Percentiles rank a stretch among this genome's conserved stretches.
phyloP scores from a whole-genome alignment of 768 basidiomycete species.

The Tricholomella constricta region DNA sequence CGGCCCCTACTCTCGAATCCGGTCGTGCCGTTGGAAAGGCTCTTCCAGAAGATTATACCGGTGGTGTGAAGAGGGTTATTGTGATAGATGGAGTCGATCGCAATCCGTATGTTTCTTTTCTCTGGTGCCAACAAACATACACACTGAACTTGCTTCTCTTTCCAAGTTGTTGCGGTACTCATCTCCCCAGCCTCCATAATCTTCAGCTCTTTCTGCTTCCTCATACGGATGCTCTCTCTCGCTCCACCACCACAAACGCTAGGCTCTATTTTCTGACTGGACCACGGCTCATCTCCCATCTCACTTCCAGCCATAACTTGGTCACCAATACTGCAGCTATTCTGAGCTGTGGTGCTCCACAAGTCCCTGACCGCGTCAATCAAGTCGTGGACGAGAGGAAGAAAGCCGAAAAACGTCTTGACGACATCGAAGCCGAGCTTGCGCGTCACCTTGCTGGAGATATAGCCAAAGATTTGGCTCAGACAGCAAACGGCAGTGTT shows the following conservation, averaged over 20 bases:
- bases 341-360: slow-evolving; percentile 67
- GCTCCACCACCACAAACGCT: slow-evolving; percentile 61
- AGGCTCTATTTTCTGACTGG: slow-evolving; percentile 86
- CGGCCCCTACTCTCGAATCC: slow-evolving; percentile 39
- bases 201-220: slow-evolving; percentile 73
- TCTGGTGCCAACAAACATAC: slow-evolving; percentile 13
- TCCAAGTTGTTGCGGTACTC: slow-evolving; percentile 78
- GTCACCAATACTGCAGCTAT: slow-evolving; percentile 58
- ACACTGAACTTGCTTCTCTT: not conserved
- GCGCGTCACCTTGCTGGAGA: slow-evolving; percentile 48
- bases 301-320: slow-evolving; percentile 57
- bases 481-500: slow-evolving; percentile 23
- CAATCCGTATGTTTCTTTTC: slow-evolving; percentile 57
- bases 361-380: slow-evolving; percentile 67
- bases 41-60: slow-evolving; percentile 74
- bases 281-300: slow-evolving; percentile 66
- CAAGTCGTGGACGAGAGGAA: slow-evolving; percentile 70
- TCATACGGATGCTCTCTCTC: slow-evolving; percentile 65
- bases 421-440: slow-evolving; percentile 70
- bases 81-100: slow-evolving; percentile 83
- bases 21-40: slow-evolving; percentile 57
- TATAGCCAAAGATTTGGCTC: slow-evolving; percentile 39
- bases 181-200: slow-evolving; percentile 75
- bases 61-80: slow-evolving; percentile 76
- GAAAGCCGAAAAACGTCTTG: slow-evolving; percentile 64